Percentiles rank a stretch among this genome's conserved stretches.
Conservation (phyloP, 208 protist genomes). For the Blechomonas ayalai region DNA sequence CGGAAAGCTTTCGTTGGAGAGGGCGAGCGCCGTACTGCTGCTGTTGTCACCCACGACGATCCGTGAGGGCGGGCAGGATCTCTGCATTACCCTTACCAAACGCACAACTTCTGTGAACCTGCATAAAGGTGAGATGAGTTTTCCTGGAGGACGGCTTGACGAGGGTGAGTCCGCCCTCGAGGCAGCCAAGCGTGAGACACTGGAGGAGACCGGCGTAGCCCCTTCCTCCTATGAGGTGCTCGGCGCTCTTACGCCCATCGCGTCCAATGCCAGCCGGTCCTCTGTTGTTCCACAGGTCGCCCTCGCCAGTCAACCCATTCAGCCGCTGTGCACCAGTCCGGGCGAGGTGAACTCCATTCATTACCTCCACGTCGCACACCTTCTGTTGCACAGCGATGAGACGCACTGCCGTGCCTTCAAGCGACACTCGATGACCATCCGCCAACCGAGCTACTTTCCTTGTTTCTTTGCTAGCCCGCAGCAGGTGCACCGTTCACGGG, state of each 20-base stretch:
- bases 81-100: constrained; percentile 85
- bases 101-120: constrained; percentile 37
- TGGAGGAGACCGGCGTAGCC: constrained; percentile 73
- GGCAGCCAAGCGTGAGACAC: constrained; percentile 64
- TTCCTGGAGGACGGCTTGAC: constrained; percentile 69
- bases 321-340: constrained; percentile 40
- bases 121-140: constrained; percentile 78
- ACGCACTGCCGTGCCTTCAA: constrained; percentile 59
- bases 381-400: constrained; percentile 35
- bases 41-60: constrained; percentile 42
- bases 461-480: constrained; percentile 70
- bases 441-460: constrained; percentile 52
- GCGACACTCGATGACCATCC: constrained; percentile 15
- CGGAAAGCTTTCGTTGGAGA: neutral
- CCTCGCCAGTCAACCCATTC: constrained; percentile 17
- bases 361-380: constrained; percentile 70
- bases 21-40: constrained; percentile 48
- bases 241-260: constrained; percentile 44
- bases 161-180: constrained; percentile 29
- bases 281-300: constrained; percentile 57
- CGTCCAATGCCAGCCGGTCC: constrained; percentile 10
- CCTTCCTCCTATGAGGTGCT: constrained; percentile 34
- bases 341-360: constrained; percentile 75
- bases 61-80: constrained; percentile 30
- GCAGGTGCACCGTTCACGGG: constrained; percentile 11